Base-by-base conservation (phyloP, 2,329 filamentous ascomycete genomes). In the Tolypocladium tundrense region DNA sequence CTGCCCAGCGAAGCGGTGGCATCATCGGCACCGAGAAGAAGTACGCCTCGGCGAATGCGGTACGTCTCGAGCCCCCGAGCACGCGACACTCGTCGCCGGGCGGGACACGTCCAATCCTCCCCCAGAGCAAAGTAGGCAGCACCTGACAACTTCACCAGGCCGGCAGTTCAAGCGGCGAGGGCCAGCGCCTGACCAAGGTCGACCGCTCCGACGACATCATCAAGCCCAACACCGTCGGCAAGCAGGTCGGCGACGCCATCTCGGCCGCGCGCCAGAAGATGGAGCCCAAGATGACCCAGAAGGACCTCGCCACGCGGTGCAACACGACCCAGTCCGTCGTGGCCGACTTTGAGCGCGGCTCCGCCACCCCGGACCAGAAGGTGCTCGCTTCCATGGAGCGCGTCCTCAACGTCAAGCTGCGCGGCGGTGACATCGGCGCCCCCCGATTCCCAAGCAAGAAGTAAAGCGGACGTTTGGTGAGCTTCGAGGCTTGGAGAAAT, bases 191-290 rank as follows among this genome's bases (percentile, higher is more conserved):
- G 64, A 97, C 94, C 65, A 97, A 97, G 81, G 92, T 99, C 74
- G 94, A 97, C 81, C 92, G 93, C 66, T 87, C 86, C 72, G 92
- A 97, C 80, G 94, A 97, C 73, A 96, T 97, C 77, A 88, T 97
- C 77, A 96, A 96, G 80, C 92, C 91, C 70, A 96, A 96, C 79
- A 95, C 91, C 53, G 81, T 97, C 59, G 91, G 91, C 71, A 81
- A 82, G 69, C 80, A 83, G 58, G 90, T 97, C 63, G 91, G 89
- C 68, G 85, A 90, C 64, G 89, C 88, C 64, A 97, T 97, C 77
- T 82, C 85, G 68, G 83, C 87, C 69, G 84, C 88, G 58, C 89
- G 94, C 63, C 86, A 85, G 71, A 85, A 88, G 71, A 87, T 90
- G 72, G 88, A 88, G 75, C 91, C 92, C 75, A 94, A 96, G 79